These are phyloP conservation scores for Scheffersomyces ergatensis DNA, from an alignment of 805 yeast genomes.

Conservation along the genomic window DNA sequence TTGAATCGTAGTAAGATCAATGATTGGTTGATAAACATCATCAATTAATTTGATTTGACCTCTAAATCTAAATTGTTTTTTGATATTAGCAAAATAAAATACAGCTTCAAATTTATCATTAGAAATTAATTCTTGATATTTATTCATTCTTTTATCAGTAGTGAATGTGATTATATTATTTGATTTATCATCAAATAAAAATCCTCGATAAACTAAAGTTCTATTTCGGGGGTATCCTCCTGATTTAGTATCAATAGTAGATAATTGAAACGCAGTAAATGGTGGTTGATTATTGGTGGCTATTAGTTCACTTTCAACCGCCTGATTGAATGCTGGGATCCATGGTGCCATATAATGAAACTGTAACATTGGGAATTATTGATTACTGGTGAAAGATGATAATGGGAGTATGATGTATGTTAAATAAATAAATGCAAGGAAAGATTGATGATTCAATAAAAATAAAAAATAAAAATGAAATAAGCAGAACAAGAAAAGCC, in stretches of 20 bases:
- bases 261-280: constrained; percentile 62
- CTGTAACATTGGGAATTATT: no score
- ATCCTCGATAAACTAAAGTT: constrained; percentile 72
- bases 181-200: constrained; percentile 64
- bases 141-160: constrained; percentile 70
- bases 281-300: constrained; percentile 30
- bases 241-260: constrained; percentile 52
- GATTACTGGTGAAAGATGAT: no score
- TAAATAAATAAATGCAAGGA: no score
- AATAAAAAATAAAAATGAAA: no score
- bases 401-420: no score
- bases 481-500: no score
- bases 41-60: constrained; percentile 58
- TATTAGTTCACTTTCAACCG: constrained; percentile 44
- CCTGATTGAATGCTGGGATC: constrained; percentile 64
- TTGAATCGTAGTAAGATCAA: constrained; percentile 29
- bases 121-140: constrained; percentile 49
- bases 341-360: constrained; percentile 29
- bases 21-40: constrained; percentile 25
- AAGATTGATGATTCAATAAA: no score
- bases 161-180: constrained; percentile 68
- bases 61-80: constrained; percentile 70
- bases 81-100: constrained; percentile 61
- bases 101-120: constrained; percentile 71
- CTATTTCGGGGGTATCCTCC: constrained; percentile 61